phyloP scores from a whole-genome alignment of 2,329 filamentous ascomycete species.

The Apiospora malaysiana region DNA sequence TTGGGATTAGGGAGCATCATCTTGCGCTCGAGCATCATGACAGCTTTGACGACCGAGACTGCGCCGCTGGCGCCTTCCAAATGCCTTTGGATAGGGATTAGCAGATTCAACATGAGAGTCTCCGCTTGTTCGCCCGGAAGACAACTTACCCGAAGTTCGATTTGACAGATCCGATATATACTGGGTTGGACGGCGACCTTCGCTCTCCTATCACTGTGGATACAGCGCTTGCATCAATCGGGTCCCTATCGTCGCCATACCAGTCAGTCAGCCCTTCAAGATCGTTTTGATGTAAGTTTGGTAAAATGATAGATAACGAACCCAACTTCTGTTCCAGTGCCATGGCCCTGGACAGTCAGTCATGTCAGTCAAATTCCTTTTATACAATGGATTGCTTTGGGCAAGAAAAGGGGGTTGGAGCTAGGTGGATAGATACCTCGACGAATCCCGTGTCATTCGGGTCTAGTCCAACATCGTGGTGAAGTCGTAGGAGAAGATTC shows the following conservation, averaged over 20 bases:
- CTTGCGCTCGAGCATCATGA: constrained; percentile 46
- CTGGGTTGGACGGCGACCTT: constrained; percentile 30
- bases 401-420: background rate
- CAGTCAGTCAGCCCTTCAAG: too few species aligned
- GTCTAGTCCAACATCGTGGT: constrained; percentile 22
- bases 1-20: constrained; percentile 49
- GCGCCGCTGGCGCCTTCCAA: constrained; percentile 41
- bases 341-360: constrained; percentile 33
- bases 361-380: too few species aligned
- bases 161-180: constrained; percentile 36
- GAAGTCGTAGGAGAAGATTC: constrained; percentile 23
- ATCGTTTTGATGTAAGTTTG: too few species aligned
- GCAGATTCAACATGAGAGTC: too few species aligned
- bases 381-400: too few species aligned
- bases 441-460: constrained; percentile 14
- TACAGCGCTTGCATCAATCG: constrained; percentile 33
- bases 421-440: background rate
- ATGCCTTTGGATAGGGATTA: too few species aligned
- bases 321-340: constrained; percentile 41
- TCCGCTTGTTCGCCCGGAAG: too few species aligned
- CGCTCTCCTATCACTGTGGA: constrained; percentile 30
- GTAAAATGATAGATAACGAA: too few species aligned
- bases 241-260: constrained; percentile 22
- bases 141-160: constrained; percentile 27
- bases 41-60: constrained; percentile 40